Evolutionary conservation across 495 filamentous ascomycete genomes (phyloP).

Genomic region (Hypoxylon fragiforme): DNA sequence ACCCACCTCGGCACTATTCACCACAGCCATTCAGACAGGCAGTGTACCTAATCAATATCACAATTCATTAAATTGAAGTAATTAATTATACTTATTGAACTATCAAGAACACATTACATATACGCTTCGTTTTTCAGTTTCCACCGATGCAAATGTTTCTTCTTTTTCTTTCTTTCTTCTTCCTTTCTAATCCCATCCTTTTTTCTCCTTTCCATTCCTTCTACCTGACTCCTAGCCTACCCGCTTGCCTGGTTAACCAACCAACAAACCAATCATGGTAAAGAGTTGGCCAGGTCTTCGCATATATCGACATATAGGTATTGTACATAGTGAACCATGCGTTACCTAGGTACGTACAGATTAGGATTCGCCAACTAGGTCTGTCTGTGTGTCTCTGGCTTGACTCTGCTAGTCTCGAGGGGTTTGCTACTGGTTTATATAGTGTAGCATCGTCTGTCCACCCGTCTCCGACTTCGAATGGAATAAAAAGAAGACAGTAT

Average conservation of each 20-base stretch:
- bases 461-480: constrained; percentile 16
- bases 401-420: not conserved
- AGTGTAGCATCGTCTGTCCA: constrained; percentile 1
- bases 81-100: constrained; percentile 1
- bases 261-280: no score
- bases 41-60: no score
- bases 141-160: constrained; percentile 3
- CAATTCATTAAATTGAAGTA: not conserved
- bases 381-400: constrained; percentile 13
- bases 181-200: not conserved
- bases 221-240: no score
- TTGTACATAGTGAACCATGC: no score
- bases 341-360: constrained; percentile 1
- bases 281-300: no score
- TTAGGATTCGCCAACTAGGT: not conserved
- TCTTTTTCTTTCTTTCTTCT: not conserved
- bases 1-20: no score
- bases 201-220: not conserved
- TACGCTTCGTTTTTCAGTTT: not conserved
- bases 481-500: not conserved
- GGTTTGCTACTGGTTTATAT: not conserved
- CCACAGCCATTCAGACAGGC: no score
- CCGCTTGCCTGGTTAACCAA: no score
- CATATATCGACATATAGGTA: no score
- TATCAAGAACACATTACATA: constrained; percentile 15